A percentile compares a stretch with the other conserved stretches of the same genome.
These are phyloP conservation scores for Stagonosporopsis cucurbitacearum DNA, from an alignment of 2,329 filamentous ascomycete genomes.

Conservation along the genomic window DNA sequence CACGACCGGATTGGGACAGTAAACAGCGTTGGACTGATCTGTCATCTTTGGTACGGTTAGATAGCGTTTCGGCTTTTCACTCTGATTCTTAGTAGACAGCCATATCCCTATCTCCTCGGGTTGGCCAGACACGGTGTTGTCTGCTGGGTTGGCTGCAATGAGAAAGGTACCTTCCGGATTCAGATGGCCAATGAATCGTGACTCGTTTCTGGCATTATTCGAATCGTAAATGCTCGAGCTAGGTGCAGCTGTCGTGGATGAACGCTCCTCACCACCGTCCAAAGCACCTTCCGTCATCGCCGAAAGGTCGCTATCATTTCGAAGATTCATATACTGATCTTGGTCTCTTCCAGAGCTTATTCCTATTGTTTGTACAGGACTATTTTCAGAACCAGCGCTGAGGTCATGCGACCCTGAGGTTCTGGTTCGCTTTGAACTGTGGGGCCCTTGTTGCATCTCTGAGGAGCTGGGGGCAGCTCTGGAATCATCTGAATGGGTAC, in stretches of 20 bases:
- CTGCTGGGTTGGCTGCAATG: background rate
- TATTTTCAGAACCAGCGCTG: background rate
- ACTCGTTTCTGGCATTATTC: background rate
- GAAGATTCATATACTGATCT: background rate
- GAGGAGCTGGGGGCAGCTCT: background rate
- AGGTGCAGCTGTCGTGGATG: background rate
- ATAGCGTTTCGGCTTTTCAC: background rate
- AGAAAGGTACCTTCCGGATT: background rate
- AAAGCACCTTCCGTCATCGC: background rate
- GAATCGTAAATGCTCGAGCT: background rate
- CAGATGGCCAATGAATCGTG: background rate
- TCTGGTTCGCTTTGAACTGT: background rate
- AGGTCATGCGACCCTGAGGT: background rate
- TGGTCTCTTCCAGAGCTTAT: background rate
- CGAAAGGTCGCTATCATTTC: background rate
- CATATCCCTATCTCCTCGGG: background rate
- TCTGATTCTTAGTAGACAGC: background rate
- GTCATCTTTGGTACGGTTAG: background rate
- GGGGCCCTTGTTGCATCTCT: background rate
- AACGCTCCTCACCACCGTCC: background rate
- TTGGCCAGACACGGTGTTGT: background rate
- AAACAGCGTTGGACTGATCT: background rate
- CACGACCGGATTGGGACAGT: background rate
- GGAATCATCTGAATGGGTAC: background rate
- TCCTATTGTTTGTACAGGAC: background rate